These are phyloP conservation scores for Pseudogymnoascus sp. DNA, from an alignment of 2,329 filamentous ascomycete species.

Conservation along the genomic window DNA sequence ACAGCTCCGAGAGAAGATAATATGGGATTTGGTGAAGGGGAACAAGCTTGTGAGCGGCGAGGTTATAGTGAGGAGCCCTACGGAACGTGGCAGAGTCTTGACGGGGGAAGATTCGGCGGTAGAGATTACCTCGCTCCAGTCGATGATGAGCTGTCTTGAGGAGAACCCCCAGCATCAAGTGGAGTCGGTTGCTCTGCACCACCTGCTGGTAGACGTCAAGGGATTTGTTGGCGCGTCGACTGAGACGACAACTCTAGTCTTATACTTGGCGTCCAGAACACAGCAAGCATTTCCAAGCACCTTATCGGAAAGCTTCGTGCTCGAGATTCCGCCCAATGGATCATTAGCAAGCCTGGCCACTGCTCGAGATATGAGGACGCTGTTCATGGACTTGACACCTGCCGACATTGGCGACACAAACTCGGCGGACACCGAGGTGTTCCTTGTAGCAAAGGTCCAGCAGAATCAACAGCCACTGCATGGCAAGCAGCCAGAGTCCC, in stretches of 20 bases:
- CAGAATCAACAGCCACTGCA: slow-evolving; percentile 23
- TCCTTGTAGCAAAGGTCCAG: slow-evolving; percentile 70
- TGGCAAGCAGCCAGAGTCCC: slow-evolving; percentile 22
- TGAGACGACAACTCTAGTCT: slow-evolving; percentile 67
- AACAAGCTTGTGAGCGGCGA: slow-evolving; percentile 93
- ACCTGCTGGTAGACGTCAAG: slow-evolving; percentile 77
- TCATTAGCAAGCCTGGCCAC: slow-evolving; percentile 58
- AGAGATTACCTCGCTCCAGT: slow-evolving; percentile 83
- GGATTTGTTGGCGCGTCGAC: slow-evolving; percentile 70
- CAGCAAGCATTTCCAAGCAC: slow-evolving; percentile 55
- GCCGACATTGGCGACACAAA: slow-evolving; percentile 47
- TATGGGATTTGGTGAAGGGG: slow-evolving; percentile 89
- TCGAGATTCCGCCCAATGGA: slow-evolving; percentile 70
- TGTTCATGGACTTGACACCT: slow-evolving; percentile 75
- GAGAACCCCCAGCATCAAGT: slow-evolving; percentile 63
- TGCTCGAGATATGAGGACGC: slow-evolving; percentile 66
- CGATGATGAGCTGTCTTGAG: slow-evolving; percentile 89
- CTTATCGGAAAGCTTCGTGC: slow-evolving; percentile 75
- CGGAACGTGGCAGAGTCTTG: slow-evolving; percentile 73
- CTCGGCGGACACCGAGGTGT: slow-evolving; percentile 65
- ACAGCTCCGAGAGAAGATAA: slow-evolving; percentile 76
- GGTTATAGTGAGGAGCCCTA: slow-evolving; percentile 87
- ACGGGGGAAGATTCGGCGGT: slow-evolving; percentile 91
- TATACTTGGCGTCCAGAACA: slow-evolving; percentile 70
- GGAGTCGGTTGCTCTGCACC: slow-evolving; percentile 65